Evolutionary conservation across 208 protist genomes (phyloP), one percentile per base, ranked within the genome.

Genomic region (Acanthamoeba lenticulata): DNA sequence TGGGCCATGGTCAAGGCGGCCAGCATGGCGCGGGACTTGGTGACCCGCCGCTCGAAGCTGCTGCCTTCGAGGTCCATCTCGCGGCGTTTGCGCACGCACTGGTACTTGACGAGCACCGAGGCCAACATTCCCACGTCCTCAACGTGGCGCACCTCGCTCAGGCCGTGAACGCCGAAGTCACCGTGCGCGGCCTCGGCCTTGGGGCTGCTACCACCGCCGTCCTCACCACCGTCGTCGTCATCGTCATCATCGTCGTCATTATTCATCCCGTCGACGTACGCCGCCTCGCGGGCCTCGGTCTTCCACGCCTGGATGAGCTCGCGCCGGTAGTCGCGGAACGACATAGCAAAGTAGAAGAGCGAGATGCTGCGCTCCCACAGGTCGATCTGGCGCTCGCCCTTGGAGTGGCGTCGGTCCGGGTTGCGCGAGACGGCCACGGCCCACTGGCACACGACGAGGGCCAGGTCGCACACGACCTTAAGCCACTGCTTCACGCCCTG

Each of bases 71-170:
- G 44, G 24, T 79, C 69, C 9, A 45, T 79, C 69, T 79, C 69
- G 11, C 69, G 69, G 5, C 69, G 69, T 36, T 79, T 79, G 19
- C 69, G 32, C 32, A 79, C 69, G 40, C 69, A 79, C 24, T 79
- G 69, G 40, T 79, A 79, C 69, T 79, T 79, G 69, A 79, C 44
- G 32, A 79, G 69, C 21, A 79, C n/a, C 38, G 69, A 79, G 69
- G 69, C 69, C 69, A 79, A 36, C 32, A 45, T 29, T 2, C 69
- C 69, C 36, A 79, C 69, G 34, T 79, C 69, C 38, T 79, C 69
- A 11, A 45, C 38, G 21, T 47, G 38, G 1, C 69, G 1, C 69
- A 79, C 40, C 24, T 40, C 69, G 69, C 69, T 29, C 6, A 45
- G 69, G 15, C 69, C 69, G 69, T 36, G 40, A 4, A 79, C 40